Evolutionary conservation across 768 basidiomycete genomes (phyloP).

Genomic region (Termitomyces sp.): DNA sequence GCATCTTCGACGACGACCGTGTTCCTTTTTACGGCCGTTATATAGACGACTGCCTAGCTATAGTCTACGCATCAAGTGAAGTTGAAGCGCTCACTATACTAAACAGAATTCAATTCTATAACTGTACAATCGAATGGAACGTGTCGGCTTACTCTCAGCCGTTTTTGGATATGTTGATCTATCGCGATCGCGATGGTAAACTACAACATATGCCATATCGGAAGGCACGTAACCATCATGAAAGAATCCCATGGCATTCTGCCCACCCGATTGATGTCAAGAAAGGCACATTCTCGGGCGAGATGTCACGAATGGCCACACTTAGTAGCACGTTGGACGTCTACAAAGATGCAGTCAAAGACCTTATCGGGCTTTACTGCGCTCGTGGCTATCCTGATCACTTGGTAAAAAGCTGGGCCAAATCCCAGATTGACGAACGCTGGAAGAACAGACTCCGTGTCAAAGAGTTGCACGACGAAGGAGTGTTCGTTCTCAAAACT

Average conservation of each 20-base stretch:
- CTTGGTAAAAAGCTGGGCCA: neutral
- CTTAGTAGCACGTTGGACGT: neutral
- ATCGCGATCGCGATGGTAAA: rapidly evolving
- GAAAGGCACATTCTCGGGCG: neutral
- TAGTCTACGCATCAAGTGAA: neutral
- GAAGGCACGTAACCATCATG: neutral
- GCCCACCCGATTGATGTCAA: neutral
- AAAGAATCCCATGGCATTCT: neutral
- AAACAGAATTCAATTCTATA: neutral
- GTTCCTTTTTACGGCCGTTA: neutral
- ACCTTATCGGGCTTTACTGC: neutral
- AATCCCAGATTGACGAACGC: neutral
- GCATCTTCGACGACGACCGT: neutral
- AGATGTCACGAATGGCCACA: neutral
- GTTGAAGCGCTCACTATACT: neutral
- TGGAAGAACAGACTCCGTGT: neutral
- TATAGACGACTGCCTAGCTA: neutral
- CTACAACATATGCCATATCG: neutral
- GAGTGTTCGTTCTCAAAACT: neutral
- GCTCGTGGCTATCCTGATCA: neutral
- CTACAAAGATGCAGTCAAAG: neutral
- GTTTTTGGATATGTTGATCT: neutral
- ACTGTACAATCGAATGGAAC: neutral
- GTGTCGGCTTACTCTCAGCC: neutral
- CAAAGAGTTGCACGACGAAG: neutral